Conservation (phyloP, 257 asterid species). For the Plectranthus barbatus region DNA sequence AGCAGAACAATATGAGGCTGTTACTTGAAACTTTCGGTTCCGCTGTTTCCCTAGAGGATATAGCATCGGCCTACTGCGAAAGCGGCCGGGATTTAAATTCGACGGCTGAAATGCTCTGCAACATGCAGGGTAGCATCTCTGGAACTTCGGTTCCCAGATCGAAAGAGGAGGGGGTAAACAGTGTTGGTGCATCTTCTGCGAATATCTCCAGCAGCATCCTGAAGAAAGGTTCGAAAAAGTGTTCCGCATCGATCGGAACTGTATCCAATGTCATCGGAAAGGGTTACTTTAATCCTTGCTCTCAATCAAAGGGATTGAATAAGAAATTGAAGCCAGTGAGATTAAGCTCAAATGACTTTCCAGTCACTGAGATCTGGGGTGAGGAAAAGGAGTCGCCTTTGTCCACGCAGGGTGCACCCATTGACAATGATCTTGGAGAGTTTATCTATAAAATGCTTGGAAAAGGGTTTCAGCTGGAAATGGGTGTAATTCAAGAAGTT, state of each 20-base stretch:
- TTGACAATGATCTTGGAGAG: conserved; percentile 39
- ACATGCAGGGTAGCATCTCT: conserved; percentile 17
- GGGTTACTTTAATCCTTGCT: conserved; percentile 34
- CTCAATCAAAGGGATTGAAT: conserved; percentile 23
- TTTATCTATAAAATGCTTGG: conserved; percentile 74
- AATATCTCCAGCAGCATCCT: conserved; percentile 14
- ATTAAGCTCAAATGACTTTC: conserved; percentile 42
- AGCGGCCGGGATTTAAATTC: conserved; percentile 33
- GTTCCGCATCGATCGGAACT: conserved; percentile 59
- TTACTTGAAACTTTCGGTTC: conserved; percentile 68
- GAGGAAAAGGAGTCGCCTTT: conserved; percentile 31
- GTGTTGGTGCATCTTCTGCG: conserved; percentile 18
- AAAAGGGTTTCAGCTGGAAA: conserved; percentile 58
- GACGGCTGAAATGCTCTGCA: conserved; percentile 39
- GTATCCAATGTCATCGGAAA: conserved; percentile 60
- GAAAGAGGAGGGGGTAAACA: conserved; percentile 16
- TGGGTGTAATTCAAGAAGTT: conserved; percentile 45
- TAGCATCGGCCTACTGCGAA: conserved; percentile 64
- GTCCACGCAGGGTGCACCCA: conserved; percentile 24
- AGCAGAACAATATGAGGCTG: conserved; percentile 35
- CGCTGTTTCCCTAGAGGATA: conserved; percentile 55
- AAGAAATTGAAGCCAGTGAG: conserved; percentile 47
- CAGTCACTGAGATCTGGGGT: conserved; percentile 47
- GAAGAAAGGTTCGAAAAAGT: conserved; percentile 29
- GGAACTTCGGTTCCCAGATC: conserved; percentile 15